Base-by-base conservation (phyloP, 768 basidiomycete genomes). In the Boletus coccyginus region DNA sequence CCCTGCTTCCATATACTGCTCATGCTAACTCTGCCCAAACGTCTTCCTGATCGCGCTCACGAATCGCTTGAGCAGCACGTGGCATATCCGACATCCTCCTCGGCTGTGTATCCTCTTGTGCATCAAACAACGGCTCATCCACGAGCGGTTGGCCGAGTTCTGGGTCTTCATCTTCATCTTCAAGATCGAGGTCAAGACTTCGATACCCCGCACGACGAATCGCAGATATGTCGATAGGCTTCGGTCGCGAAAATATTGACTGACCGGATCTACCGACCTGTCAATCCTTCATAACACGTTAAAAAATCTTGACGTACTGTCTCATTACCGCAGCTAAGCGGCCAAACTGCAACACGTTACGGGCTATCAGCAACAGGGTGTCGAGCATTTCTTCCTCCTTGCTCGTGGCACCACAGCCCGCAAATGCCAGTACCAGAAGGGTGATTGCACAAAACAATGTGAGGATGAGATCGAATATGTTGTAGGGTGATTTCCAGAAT, bases 401-500 rank as follows among this genome's bases (percentile, higher is more conserved):
- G 70, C 90, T 92, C 38, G 85, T 83, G 32, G 83, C 66, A 24
- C 87, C 88, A 69, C 93, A 94, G 48, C 88, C 86, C n/a, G 90
- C 87, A 68, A 94, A 92, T 51, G 90, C 84, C 46, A 98, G 84
- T 19, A 98, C 84, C 33, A 95, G 78, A 46, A 99, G 75, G 7
- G 97, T 99, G 55, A 98, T 69, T 5, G 84, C 87, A 68, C 96
- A 98, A 74, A 99, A 92, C 31, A 82, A 61, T 3, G 97, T 98
- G 43, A 99, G 79, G 48, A 90, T 81, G 16, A 97, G 80, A 69
- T 98, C 95, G 64, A 95, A 78, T 33, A 92, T 76, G 69, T 98
- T 98, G 75, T 92, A 94, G 12, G 87, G 86, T n/a, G 92, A 91
- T 70, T 84, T 90, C 92, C 92, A 95, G 77, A 97, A 97, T 92